Conservation (phyloP, 2,329 filamentous ascomycete species). For the Hymenoscyphus albidus region DNA sequence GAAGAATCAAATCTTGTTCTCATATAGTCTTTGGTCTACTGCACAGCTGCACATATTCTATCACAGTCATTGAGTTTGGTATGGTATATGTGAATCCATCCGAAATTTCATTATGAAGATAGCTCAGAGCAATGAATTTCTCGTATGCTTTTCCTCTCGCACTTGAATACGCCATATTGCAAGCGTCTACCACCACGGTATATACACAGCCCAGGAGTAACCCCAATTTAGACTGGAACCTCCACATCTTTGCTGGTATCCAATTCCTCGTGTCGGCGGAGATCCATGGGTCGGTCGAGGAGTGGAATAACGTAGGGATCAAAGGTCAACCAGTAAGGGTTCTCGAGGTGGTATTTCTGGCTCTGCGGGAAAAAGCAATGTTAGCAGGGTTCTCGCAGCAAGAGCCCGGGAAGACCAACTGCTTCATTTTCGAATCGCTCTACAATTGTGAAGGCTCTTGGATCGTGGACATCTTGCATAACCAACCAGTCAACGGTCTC, state of each 20-base stretch:
- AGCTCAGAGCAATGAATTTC: not conserved
- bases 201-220: not conserved
- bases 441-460: conserved; percentile 69
- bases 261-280: conserved; percentile 64
- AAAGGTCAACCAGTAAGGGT: conserved; percentile 54
- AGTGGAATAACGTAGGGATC: conserved; percentile 69
- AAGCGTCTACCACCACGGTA: not conserved
- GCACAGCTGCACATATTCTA: not conserved
- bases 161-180: not conserved
- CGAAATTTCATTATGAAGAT: not conserved
- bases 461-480: conserved; percentile 69
- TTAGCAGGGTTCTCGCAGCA: not conserved
- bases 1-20: too few relatives aligned
- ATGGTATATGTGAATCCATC: not conserved
- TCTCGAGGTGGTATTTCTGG: conserved; percentile 59
- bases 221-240: conserved; percentile 34
- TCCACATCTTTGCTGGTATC: conserved; percentile 51
- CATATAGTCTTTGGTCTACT: not conserved
- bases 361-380: conserved; percentile 35
- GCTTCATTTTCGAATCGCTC: conserved; percentile 67
- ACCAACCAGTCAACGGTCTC: conserved; percentile 71
- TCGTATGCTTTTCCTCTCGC: not conserved
- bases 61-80: not conserved
- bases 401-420: conserved; percentile 29
- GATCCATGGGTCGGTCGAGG: conserved; percentile 65